Conservation (phyloP, 768 basidiomycete genomes). For the Xerocomellus chrysenteron region DNA sequence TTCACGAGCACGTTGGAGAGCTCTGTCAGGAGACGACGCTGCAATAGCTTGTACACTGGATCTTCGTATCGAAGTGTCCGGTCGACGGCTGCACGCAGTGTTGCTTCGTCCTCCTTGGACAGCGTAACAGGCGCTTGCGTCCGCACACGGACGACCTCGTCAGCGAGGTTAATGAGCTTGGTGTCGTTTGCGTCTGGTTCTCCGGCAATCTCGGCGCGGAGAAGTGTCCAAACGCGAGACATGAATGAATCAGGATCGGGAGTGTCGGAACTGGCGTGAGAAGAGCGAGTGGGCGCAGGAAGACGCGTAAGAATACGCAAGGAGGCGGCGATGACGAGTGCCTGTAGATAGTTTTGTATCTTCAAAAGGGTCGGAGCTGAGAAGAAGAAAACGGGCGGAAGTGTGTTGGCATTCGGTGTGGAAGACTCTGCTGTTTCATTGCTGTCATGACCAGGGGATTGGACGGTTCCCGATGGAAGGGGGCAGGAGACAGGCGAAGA, state of each 20-base stretch:
- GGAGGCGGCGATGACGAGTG: slow-evolving; percentile 62
- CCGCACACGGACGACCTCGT: slow-evolving; percentile 65
- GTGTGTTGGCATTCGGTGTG: slow-evolving; percentile 34
- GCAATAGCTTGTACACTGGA: slow-evolving; percentile 66
- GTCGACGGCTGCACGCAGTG: slow-evolving; percentile 59
- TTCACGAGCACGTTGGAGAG: slow-evolving; percentile 31
- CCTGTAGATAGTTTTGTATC: slow-evolving; percentile 70
- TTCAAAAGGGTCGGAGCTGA: slow-evolving; percentile 50
- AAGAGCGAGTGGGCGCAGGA: slow-evolving; percentile 18
- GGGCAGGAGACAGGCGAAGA: slow-evolving; percentile 40
- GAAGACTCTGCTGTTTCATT: neutral
- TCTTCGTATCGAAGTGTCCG: slow-evolving; percentile 60
- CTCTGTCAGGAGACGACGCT: slow-evolving; percentile 52
- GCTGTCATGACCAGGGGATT: neutral
- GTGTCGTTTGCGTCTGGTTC: slow-evolving; percentile 39
- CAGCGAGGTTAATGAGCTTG: slow-evolving; percentile 67
- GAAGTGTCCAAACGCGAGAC: slow-evolving; percentile 62
- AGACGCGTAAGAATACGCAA: slow-evolving; percentile 56
- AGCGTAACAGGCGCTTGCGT: slow-evolving; percentile 21
- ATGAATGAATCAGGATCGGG: slow-evolving; percentile 42
- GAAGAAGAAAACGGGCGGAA: slow-evolving; percentile 71
- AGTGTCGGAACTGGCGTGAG: slow-evolving; percentile 11
- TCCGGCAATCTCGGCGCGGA: slow-evolving; percentile 52
- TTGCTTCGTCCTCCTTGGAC: slow-evolving; percentile 45
- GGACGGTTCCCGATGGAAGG: slow-evolving; percentile 27